Evolutionary conservation across 441 rosid genomes (phyloP).

Genomic region (Francoa sonchifolia): DNA sequence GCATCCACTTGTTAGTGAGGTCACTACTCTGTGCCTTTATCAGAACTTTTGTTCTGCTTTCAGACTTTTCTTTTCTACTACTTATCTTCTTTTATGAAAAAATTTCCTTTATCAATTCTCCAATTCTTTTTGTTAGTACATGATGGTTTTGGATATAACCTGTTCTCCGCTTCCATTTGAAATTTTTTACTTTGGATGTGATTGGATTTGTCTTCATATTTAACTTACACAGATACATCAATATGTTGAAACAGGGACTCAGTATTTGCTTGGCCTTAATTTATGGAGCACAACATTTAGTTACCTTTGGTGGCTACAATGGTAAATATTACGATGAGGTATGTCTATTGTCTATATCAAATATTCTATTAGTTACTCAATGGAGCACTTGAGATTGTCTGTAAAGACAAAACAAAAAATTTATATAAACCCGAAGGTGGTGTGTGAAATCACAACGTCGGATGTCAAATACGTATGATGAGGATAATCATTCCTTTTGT

Average conservation of each 20-base stretch:
- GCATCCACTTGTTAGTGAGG: constrained; percentile 98
- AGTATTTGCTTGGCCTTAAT: constrained; percentile 64
- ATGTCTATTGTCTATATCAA: constrained; percentile 2
- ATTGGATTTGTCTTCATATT: neutral
- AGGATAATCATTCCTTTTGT: too few species aligned
- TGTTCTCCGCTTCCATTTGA: too few species aligned
- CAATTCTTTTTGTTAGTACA: constrained; percentile 1
- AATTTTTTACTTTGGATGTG: neutral
- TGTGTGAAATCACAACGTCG: too few species aligned
- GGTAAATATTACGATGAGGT: constrained; percentile 93
- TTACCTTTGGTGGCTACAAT: constrained; percentile 95
- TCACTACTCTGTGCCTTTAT: constrained; percentile 15
- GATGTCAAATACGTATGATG: too few species aligned
- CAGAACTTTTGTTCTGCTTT: too few species aligned
- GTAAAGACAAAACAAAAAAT: too few species aligned
- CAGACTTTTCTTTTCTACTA: too few species aligned
- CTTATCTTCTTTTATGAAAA: neutral
- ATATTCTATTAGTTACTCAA: too few species aligned
- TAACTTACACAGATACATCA: constrained; percentile 2
- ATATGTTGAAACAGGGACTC: constrained; percentile 66
- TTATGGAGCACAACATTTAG: constrained; percentile 55
- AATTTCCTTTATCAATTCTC: neutral
- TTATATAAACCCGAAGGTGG: too few species aligned
- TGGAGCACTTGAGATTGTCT: too few species aligned
- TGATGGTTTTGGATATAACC: too few species aligned